Evolutionary conservation across 768 basidiomycete genomes (phyloP), one percentile per base, ranked within the genome.

Genomic region (Boletus rex-veris): DNA sequence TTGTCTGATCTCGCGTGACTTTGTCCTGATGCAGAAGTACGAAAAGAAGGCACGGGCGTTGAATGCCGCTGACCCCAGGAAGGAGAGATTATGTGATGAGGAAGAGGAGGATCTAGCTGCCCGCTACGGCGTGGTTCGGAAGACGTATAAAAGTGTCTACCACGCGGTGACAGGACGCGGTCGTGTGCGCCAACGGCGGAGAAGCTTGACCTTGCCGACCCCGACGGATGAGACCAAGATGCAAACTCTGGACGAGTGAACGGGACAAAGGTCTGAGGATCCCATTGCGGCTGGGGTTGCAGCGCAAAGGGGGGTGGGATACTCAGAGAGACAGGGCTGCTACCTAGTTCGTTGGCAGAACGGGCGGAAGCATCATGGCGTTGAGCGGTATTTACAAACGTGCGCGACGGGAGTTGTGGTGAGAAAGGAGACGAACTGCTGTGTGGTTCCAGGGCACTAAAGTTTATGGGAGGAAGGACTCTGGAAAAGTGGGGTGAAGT

Each of bases 271-370:
- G 74, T 62, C 3, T 72, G 66, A 39, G 70, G 73, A 52, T 84
- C 80, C 85, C 86, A 88, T 48, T 81, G 84, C 1, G 85, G 86
- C 48, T 71, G 73, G 3, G 86, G 87, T 64, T 88, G 83, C 4
- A 89, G 71, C 10, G 83, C 80, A 62, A 82, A 86, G 3, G 86
- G 87, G 15, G 85, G 77, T 0, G 78, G 72, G 37, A 79, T 65
- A 49, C 52, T 58, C 18, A 56, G 57, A 18, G 33, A 40, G 19
- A 39, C 21, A 26, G 61, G 37, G 11, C 48, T 60, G 41, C 50
- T 63, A 36, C 45, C 38, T 30, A 44, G 55, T n/a, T 63, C 61
- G 33, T 52, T 43, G 14, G 62, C 5, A 10, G 59, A 53, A 45
- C 58, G 67, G 28, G 60, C 28, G 35, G 67, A 58, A 30, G 69